These are phyloP conservation scores for Sarocladium oryzae DNA, from an alignment of 2,329 filamentous ascomycete genomes.

Conservation along the genomic window DNA sequence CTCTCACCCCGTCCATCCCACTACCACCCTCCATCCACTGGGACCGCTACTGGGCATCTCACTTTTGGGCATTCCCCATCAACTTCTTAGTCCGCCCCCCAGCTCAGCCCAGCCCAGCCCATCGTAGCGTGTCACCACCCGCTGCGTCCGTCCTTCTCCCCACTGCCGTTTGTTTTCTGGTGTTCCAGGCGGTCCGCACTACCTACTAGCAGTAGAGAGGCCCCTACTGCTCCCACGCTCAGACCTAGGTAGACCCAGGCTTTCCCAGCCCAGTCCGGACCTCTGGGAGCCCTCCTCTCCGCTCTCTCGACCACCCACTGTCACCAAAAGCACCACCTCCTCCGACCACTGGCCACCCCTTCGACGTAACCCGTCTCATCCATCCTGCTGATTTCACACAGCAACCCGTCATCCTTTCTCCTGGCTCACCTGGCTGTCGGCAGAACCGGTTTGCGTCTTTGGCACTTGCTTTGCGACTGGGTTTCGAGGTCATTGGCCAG, in stretches of 20 bases:
- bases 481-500: not conserved
- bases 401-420: not conserved
- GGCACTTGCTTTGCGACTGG: not conserved
- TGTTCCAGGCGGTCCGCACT: too few relatives aligned
- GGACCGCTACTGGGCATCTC: not conserved
- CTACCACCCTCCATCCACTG: not conserved
- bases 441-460: not conserved
- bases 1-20: not conserved
- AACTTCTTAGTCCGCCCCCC: not conserved
- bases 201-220: too few relatives aligned
- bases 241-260: too few relatives aligned
- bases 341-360: not conserved
- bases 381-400: not conserved
- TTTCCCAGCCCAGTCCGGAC: not conserved
- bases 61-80: not conserved
- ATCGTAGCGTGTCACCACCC: too few relatives aligned
- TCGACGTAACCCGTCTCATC: conserved; percentile 8
- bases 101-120: not conserved
- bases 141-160: too few relatives aligned
- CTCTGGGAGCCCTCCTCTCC: not conserved
- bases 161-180: too few relatives aligned
- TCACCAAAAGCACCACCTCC: not conserved
- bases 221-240: too few relatives aligned
- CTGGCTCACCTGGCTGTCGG: not conserved
- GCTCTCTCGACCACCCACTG: not conserved